Percentiles rank a stretch among this genome's conserved stretches.
These are phyloP conservation scores for Cardamine chenopodiifolia DNA, from an alignment of 345 rosid genomes.

Conservation along the genomic window DNA sequence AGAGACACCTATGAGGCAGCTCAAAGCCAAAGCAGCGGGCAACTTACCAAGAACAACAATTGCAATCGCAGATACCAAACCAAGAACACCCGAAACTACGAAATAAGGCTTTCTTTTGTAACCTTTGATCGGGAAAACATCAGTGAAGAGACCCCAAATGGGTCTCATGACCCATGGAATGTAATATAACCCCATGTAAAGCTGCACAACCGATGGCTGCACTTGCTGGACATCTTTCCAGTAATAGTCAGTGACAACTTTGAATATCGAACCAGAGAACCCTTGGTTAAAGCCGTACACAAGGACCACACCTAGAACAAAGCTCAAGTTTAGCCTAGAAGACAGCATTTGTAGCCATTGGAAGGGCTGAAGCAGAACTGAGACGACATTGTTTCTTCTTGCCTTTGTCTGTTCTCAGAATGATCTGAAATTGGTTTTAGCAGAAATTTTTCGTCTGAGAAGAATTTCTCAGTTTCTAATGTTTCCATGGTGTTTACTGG, in stretches of 20 bases:
- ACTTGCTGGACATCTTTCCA: slow-evolving; percentile 83
- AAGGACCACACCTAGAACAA: slow-evolving; percentile 63
- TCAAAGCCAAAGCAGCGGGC: slow-evolving; percentile 58
- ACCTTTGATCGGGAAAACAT: slow-evolving; percentile 70
- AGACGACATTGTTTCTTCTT: slow-evolving; percentile 32
- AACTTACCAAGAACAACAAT: slow-evolving; percentile 53
- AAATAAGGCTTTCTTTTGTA: slow-evolving; percentile 76
- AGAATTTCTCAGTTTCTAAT: slow-evolving; percentile 40
- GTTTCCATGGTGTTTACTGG: slow-evolving; percentile 35
- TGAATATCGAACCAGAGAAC: slow-evolving; percentile 73
- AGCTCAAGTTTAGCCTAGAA: slow-evolving; percentile 58
- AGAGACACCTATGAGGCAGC: slow-evolving; percentile 64
- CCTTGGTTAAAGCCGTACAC: slow-evolving; percentile 84
- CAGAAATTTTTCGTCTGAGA: slow-evolving; percentile 30
- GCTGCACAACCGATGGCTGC: slow-evolving; percentile 73
- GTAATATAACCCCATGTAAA: slow-evolving; percentile 72
- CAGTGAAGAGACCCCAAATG: slow-evolving; percentile 77
- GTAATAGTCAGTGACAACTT: slow-evolving; percentile 75
- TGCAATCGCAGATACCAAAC: slow-evolving; percentile 55
- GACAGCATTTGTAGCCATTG: slow-evolving; percentile 78
- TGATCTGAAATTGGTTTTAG: slow-evolving; percentile 34
- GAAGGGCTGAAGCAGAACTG: slow-evolving; percentile 57
- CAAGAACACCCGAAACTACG: slow-evolving; percentile 64
- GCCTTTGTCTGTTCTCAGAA: slow-evolving; percentile 17
- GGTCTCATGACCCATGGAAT: slow-evolving; percentile 86